Base-by-base conservation (phyloP, 495 filamentous ascomycete genomes). In the Wilcoxina mikolae region DNA sequence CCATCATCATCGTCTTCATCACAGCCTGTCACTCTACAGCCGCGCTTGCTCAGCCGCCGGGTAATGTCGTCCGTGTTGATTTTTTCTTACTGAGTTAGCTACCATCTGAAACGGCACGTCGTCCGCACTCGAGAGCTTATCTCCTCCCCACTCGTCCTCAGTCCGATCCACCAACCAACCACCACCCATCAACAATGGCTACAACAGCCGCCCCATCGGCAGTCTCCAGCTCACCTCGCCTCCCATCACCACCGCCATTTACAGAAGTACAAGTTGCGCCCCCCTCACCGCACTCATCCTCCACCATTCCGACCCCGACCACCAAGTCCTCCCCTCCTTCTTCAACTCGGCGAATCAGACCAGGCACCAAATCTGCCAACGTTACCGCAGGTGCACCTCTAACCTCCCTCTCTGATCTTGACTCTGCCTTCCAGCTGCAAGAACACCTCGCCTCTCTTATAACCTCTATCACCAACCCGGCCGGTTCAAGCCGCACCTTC, bases 351-450 rank as follows among this genome's bases (percentile, higher is more conserved):
- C 78, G 91, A 60, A 94, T 98, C 68, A 81, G 91, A 22, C 90
- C 91, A 2, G 91, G 91, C 44, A 94, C 89, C 31, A 88, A 82
- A 69, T 78, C 87, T 5, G 80, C 75, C 56, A 85, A 96, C 61
- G 95, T 98, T 84, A 80, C 83, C 29, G 81, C 83, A 53, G 93
- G 93, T 0, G 90, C 88, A 51, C 90, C 93, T 22, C 71, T 95
- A 47, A 54, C 51, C 17, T 83, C 87, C 18, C 72, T 96, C 49
- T 74, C 76, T 39, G 85, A 95, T 79, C 82, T 98, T 65, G 88
- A 96, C 65, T 94, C 88, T 9, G 83, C 91, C 52, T 98, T 98
- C 65, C 91, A 94, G 68, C 81, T 95, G n/a, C 91, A 95, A 68
- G 91, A 98, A 72, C 93, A 98, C 66, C 79, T 98, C 45, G 88